These are phyloP conservation scores for Xylariaceae sp. DNA, from an alignment of 2,329 filamentous ascomycete genomes.

Conservation along the genomic window DNA sequence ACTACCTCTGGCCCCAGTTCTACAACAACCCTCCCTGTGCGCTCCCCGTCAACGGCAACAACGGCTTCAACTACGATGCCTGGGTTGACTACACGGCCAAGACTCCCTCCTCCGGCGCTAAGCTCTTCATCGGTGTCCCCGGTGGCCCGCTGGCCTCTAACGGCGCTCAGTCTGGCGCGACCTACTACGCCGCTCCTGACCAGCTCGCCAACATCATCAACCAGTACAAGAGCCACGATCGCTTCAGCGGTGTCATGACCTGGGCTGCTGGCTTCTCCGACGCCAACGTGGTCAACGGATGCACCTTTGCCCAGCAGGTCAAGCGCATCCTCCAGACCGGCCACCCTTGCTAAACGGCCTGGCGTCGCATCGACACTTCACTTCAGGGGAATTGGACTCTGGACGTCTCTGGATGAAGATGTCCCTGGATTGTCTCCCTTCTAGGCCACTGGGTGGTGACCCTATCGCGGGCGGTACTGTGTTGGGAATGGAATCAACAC, in stretches of 20 bases:
- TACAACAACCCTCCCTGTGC: conserved; percentile 40
- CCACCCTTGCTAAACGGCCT: conserved; percentile 23
- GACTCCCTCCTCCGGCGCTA: conserved; percentile 34
- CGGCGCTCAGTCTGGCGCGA: conserved; percentile 29
- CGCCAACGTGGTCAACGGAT: conserved; percentile 31
- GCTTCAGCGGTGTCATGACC: conserved; percentile 38
- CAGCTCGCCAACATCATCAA: conserved; percentile 31
- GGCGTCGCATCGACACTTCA: neutral
- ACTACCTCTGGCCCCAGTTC: conserved; percentile 43
- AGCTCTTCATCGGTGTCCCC: conserved; percentile 38
- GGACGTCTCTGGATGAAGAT: neutral
- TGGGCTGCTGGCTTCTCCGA: conserved; percentile 41
- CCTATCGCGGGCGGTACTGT: neutral
- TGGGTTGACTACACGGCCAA: conserved; percentile 33
- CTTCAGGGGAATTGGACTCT: neutral
- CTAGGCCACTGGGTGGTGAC: neutral
- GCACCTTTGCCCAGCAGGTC: conserved; percentile 39
- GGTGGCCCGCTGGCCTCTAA: conserved; percentile 35
- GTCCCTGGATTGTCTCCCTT: no score
- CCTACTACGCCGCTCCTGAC: conserved; percentile 34
- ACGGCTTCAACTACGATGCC: conserved; percentile 35
- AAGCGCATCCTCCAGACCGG: conserved; percentile 35
- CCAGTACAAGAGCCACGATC: conserved; percentile 27
- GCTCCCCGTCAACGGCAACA: conserved; percentile 30
- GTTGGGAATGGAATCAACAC: neutral